Conservation (phyloP, 768 basidiomycete species). For the Amyloporia xantha region DNA sequence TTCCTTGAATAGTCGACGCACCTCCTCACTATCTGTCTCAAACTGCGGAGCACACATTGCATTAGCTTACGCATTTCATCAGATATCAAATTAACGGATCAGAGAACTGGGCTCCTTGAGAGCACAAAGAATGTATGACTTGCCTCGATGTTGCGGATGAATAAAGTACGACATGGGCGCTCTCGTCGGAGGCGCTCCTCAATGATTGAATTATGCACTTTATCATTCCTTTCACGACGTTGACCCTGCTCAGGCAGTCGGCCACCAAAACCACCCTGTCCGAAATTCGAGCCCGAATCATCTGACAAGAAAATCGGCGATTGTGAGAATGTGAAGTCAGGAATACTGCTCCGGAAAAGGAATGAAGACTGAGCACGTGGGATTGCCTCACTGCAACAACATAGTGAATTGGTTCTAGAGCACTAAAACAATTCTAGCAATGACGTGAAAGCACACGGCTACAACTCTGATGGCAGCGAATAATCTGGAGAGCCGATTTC, state of each 20-base stretch:
- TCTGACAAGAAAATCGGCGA: constrained; percentile 42
- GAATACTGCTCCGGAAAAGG: neutral
- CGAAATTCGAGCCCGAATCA: constrained; percentile 54
- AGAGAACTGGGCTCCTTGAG: no score
- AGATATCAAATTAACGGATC: no score
- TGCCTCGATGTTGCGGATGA: constrained; percentile 98
- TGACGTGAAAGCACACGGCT: neutral
- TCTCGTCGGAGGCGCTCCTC: constrained; percentile 92
- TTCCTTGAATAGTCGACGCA: constrained; percentile 81
- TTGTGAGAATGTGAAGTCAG: constrained; percentile 15
- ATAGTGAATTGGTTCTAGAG: neutral
- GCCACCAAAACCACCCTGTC: constrained; percentile 37
- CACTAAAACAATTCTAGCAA: neutral
- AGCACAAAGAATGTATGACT: constrained; percentile 34
- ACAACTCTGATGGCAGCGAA: neutral
- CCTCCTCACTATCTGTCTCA: constrained; percentile 81
- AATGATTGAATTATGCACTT: constrained; percentile 86
- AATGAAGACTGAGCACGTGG: neutral
- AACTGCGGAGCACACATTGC: constrained; percentile 68
- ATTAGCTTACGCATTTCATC: no score
- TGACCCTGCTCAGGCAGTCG: constrained; percentile 39
- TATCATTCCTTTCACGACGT: constrained; percentile 80
- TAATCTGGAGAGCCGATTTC: neutral
- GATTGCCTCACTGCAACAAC: neutral
- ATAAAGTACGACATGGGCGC: constrained; percentile 90